These are phyloP conservation scores for Mucor circinelloides DNA, from an alignment of 371 early-diverging fungal species.

Conservation along the genomic window DNA sequence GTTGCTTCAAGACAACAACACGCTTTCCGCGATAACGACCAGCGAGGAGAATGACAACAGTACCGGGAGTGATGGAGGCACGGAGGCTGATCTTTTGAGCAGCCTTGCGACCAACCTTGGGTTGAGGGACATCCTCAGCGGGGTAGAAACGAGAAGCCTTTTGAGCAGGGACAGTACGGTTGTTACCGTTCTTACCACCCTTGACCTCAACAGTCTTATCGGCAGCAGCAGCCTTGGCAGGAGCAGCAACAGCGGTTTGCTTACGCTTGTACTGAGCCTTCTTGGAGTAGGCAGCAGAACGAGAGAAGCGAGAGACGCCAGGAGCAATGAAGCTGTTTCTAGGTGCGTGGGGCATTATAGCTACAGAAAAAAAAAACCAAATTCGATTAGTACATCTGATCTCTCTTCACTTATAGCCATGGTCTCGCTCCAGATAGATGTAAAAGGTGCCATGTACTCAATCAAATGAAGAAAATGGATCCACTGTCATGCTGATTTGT, in stretches of 20 bases:
- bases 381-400: neutral
- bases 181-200: constrained; percentile 84
- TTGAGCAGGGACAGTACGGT: constrained; percentile 71
- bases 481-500: neutral
- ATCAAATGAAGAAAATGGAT: neutral
- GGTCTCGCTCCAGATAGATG: neutral
- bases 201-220: constrained; percentile 75
- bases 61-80: constrained; percentile 92
- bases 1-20: constrained; percentile 97
- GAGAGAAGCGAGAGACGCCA: constrained; percentile 79
- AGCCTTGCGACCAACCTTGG: constrained; percentile 85
- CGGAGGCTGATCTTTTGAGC: constrained; percentile 77
- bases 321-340: constrained; percentile 80
- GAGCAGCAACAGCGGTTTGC: constrained; percentile 57
- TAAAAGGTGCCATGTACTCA: neutral
- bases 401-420: too few relatives aligned
- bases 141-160: constrained; percentile 85
- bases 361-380: neutral
- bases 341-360: constrained; percentile 50
- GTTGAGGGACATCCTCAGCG: constrained; percentile 80
- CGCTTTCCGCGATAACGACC: constrained; percentile 97
- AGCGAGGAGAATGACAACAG: constrained; percentile 95
- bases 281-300: constrained; percentile 79
- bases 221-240: constrained; percentile 54
- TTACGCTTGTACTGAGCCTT: constrained; percentile 84